Evolutionary conservation across 768 basidiomycete species (phyloP), one percentile per base, ranked within the genome.

Genomic region (Russula earlei): DNA sequence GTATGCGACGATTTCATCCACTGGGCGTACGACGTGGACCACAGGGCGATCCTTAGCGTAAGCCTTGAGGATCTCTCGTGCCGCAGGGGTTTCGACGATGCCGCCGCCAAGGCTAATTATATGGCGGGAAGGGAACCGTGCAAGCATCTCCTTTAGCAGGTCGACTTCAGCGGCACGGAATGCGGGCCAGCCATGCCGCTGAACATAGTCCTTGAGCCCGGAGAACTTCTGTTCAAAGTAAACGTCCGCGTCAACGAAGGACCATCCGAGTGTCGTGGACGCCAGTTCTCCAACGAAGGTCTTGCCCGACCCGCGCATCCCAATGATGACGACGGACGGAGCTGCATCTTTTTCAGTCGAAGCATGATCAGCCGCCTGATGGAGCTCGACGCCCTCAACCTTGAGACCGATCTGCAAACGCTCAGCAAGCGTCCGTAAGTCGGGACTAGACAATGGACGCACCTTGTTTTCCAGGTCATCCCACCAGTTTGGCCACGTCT

Each of bases 401-500:
- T 81, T 75, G 56, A 98, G 77, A 11, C 95, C 95, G 51, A 98
- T 92, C 92, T 95, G 24, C 19, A 17, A 17, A 24, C 25, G 37
- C 19, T 64, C 15, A 62, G 58, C n/a, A 17, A 52, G 46, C 25
- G 24, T 11, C 10, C 51, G 47, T 24, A 29, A 37, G 9, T 27
- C 10, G 11, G 27, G 47, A 53, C 40, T 4, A 14, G 34, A 36
- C 10, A 31, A 7, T 44, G 10, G n/a, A 42, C 74, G 3, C 49
- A 89, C 91, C 82, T 96, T 96, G 74, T 91, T 93, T 67, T 90
- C 82, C 24, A 99, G 76, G 69, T 98, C 96, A 67, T 98, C 96
- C 94, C 95, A 99, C 91, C 94, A 99, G 67, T 93, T 94, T 0
- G 96, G 96, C 95, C 95, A 99, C 0, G 95, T 99, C 79, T 99